These are phyloP conservation scores for Ogataea degrootiae DNA, from an alignment of 805 yeast genomes.

Conservation along the genomic window DNA sequence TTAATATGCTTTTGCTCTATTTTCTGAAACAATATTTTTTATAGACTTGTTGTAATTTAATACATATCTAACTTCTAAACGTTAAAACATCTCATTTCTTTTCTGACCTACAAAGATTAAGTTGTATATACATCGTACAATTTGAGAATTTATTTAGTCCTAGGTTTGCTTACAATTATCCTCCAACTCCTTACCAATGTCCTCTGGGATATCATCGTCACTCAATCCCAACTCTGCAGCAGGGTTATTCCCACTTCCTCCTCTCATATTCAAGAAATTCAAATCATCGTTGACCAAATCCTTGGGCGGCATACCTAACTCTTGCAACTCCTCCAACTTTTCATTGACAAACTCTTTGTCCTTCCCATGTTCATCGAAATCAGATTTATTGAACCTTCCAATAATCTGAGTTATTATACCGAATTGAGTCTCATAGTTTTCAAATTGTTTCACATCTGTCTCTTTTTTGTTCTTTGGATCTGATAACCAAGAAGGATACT, in stretches of 20 bases:
- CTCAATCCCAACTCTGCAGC: conserved; percentile 36
- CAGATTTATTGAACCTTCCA: conserved; percentile 57
- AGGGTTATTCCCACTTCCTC: conserved; percentile 11
- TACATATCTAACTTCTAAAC: neutral
- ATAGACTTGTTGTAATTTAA: neutral
- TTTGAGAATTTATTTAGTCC: no score
- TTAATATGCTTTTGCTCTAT: neutral
- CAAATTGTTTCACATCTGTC: conserved; percentile 22
- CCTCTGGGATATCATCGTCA: conserved; percentile 51
- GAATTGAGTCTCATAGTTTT: conserved; percentile 57
- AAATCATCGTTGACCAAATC: conserved; percentile 51
- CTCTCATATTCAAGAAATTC: conserved; percentile 32
- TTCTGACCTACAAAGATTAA: no score
- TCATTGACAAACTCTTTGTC: conserved; percentile 48
- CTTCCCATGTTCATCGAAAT: conserved; percentile 50
- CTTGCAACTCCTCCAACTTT: conserved; percentile 65
- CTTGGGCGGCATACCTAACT: conserved; percentile 74
- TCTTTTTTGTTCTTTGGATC: conserved; percentile 40
- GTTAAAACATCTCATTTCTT: no score
- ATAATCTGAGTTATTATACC: conserved; percentile 57
- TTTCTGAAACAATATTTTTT: neutral
- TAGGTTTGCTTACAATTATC: conserved; percentile 48
- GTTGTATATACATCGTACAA: no score
- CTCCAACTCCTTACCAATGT: conserved; percentile 47
- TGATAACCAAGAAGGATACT: conserved; percentile 67